phyloP scores from a whole-genome alignment of 2,329 filamentous ascomycete species.

The Claviceps humidiphila region DNA sequence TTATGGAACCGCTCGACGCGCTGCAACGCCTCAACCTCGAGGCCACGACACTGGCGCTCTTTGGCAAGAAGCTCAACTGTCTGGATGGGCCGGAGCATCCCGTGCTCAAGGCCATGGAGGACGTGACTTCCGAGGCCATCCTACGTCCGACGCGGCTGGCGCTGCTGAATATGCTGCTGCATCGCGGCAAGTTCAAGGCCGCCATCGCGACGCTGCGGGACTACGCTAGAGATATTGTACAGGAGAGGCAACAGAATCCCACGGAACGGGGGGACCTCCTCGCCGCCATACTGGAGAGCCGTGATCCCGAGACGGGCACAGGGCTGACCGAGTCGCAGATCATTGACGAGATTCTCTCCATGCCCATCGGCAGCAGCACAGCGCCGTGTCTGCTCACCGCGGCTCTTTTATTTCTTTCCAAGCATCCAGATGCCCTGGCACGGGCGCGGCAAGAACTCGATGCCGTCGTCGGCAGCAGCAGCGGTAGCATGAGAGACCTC shows the following conservation, averaged over 20 bases:
- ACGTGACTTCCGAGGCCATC: constrained; percentile 41
- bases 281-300: constrained; percentile 42
- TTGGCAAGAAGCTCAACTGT: constrained; percentile 34
- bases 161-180: constrained; percentile 36
- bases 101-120: constrained; percentile 40
- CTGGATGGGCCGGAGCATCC: constrained; percentile 33
- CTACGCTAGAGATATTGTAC: constrained; percentile 43
- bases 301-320: constrained; percentile 48
- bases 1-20: constrained; percentile 32
- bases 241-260: constrained; percentile 39
- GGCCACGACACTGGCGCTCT: constrained; percentile 35
- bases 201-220: constrained; percentile 40
- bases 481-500: constrained; percentile 30
- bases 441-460: constrained; percentile 42
- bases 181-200: constrained; percentile 38
- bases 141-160: constrained; percentile 38
- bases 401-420: constrained; percentile 36
- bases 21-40: constrained; percentile 42
- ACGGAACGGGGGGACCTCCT: constrained; percentile 47
- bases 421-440: constrained; percentile 34
- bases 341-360: constrained; percentile 55
- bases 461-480: constrained; percentile 29
- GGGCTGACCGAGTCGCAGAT: constrained; percentile 45
- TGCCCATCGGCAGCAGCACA: constrained; percentile 46
- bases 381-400: constrained; percentile 31